Conservation (phyloP, 2,329 filamentous ascomycete species). For the Aspergillus viridinutans region DNA sequence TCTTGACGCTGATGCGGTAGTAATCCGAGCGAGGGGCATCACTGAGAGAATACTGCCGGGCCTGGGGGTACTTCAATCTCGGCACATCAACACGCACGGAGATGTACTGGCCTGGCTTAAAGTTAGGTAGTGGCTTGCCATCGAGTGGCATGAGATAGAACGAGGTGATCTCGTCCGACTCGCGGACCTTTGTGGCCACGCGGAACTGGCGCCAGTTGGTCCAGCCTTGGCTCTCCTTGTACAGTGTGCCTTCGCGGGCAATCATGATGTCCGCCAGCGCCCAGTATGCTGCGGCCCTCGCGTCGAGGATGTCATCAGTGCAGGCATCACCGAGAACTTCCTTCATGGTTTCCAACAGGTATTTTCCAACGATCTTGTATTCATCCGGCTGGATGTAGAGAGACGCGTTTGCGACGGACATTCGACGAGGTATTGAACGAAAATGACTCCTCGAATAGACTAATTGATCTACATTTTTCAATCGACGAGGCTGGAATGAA, state of each 20-base stretch:
- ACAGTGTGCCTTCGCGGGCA: slow-evolving; percentile 59
- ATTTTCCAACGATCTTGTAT: slow-evolving; percentile 66
- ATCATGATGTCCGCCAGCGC: slow-evolving; percentile 71
- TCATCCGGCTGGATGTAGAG: slow-evolving; percentile 65
- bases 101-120: slow-evolving; percentile 69
- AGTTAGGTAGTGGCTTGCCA: slow-evolving; percentile 56
- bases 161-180: slow-evolving; percentile 65
- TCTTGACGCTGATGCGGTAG: slow-evolving; percentile 70
- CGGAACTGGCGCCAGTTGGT: slow-evolving; percentile 63
- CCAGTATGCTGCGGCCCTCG: slow-evolving; percentile 70
- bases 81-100: slow-evolving; percentile 59
- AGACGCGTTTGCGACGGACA: slow-evolving; percentile 42
- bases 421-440: no score
- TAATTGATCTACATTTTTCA: no score
- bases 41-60: slow-evolving; percentile 69
- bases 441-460: background rate
- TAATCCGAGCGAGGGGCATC: slow-evolving; percentile 58
- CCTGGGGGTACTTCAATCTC: slow-evolving; percentile 58
- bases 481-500: no score
- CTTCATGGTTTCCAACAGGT: slow-evolving; percentile 64
- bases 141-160: slow-evolving; percentile 66
- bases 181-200: slow-evolving; percentile 60
- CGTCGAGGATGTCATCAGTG: slow-evolving; percentile 60
- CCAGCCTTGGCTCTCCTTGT: slow-evolving; percentile 60
- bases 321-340: slow-evolving; percentile 64